Evolutionary conservation across 768 basidiomycete genomes (phyloP), one percentile per base, ranked within the genome.

Genomic region (Gloeophyllum trabeum): DNA sequence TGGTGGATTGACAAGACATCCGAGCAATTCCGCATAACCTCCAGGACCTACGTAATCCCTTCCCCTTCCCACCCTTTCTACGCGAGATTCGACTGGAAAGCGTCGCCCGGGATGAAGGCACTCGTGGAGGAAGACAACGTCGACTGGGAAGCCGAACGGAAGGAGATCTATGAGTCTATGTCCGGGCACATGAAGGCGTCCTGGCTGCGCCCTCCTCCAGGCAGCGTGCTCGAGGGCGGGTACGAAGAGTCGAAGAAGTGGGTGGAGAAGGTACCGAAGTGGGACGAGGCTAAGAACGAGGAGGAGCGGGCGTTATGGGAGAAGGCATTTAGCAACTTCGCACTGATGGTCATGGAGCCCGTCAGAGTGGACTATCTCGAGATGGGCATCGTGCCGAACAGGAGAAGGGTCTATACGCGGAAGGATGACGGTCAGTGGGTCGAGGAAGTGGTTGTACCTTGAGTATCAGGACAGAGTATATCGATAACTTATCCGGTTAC

Each of bases 1-100:
- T 90, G 82, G 79, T 92, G 86, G 84, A 70, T 79, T 41, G 66
- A 71, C 23, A 69, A 71, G 18, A 69, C 75, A 0, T 57, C 69
- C 41, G 78, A 85, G 54, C 89, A 93, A 52, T 89, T 79, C 54
- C 78, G 90, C 37, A 61, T 93, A 52, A 46, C 63, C 0, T 87
- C 79, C 1, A 57, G 56, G 12, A 74, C 72, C 18, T 67, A 64
- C 54, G 48, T 87, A 45, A 63, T 87, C 18, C 75, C 82, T 1
- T 50, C 65, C 0, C 70, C 73, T 0, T 46, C 52, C 4, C 65
- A 72, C 48, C 39, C 54, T 4, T 72, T 71, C 39, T 18, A 44
- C 48, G 40, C 18, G 10, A 43, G 48, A 25, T 45, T 59, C 22
- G 50, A 50, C 24, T 42, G 38, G 2, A 32, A 43, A 2, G 50